phyloP scores from a whole-genome alignment of 139 green algal genomes.

The Chlorella sp. region DNA sequence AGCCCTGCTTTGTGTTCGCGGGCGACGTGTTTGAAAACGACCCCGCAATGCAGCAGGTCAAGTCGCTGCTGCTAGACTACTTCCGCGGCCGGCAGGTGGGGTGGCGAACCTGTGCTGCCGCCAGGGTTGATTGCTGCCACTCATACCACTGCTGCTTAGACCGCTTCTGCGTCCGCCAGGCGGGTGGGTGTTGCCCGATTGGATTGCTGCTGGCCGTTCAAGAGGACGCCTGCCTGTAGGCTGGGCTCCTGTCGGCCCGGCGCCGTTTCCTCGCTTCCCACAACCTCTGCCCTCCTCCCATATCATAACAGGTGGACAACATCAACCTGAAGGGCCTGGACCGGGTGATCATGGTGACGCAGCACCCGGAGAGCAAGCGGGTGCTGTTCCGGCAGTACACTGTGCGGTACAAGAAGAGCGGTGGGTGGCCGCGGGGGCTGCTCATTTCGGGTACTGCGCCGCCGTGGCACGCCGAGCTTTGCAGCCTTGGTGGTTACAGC shows the following conservation, averaged over 20 bases:
- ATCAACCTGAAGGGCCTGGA: constrained; percentile 88
- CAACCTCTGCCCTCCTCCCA: too few relatives aligned
- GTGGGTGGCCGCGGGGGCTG: constrained; percentile 6
- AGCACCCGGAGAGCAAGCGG: constrained; percentile 30
- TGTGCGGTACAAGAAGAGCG: constrained; percentile 81
- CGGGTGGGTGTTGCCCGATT: too few relatives aligned
- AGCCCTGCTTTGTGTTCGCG: constrained; percentile 88
- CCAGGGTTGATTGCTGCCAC: too few relatives aligned
- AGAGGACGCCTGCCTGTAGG: too few relatives aligned
- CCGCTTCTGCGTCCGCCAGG: too few relatives aligned
- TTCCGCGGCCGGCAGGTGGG: constrained; percentile 79
- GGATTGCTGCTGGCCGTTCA: too few relatives aligned
- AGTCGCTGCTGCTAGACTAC: constrained; percentile 87
- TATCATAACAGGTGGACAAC: constrained; percentile 47
- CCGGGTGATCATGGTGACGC: constrained; percentile 70
- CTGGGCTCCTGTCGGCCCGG: too few relatives aligned
- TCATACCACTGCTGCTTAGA: too few relatives aligned
- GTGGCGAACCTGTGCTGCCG: too few relatives aligned
- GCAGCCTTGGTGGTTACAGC: background rate
- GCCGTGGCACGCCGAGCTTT: background rate
- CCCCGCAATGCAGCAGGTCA: constrained; percentile 65
- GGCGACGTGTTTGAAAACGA: constrained; percentile 86
- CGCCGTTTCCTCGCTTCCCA: too few relatives aligned
- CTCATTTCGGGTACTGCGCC: background rate
- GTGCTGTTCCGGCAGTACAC: constrained; percentile 82